These are phyloP conservation scores for Eucalyptus melliodora DNA, from an alignment of 345 rosid species.

Conservation along the genomic window DNA sequence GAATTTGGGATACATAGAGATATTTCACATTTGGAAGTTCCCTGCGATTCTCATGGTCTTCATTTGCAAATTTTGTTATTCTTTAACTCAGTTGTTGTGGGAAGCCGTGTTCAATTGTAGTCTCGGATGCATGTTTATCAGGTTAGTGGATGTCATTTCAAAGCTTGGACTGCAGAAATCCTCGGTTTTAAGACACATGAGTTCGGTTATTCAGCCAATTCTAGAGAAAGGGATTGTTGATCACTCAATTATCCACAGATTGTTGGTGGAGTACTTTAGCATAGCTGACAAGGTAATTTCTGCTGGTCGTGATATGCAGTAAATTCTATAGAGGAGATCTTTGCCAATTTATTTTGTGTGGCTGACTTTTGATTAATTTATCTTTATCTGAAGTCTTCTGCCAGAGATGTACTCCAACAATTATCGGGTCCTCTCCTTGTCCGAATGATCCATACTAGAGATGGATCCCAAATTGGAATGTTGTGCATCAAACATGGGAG, in stretches of 20 bases:
- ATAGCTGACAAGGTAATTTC: slow-evolving; percentile 67
- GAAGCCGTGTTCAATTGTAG: background rate
- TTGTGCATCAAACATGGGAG: slow-evolving; percentile 87
- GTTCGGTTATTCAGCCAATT: slow-evolving; percentile 71
- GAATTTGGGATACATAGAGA: background rate
- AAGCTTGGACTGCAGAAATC: slow-evolving; percentile 60
- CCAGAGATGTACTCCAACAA: slow-evolving; percentile 68
- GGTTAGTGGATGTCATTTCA: slow-evolving; percentile 72
- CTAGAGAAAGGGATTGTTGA: slow-evolving; percentile 91
- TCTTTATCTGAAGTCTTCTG: slow-evolving; percentile 46
- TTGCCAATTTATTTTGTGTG: background rate
- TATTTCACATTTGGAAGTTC: background rate
- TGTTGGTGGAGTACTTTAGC: slow-evolving; percentile 69
- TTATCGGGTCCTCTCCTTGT: slow-evolving; percentile 69
- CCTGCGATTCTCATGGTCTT: background rate
- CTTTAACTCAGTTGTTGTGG: background rate
- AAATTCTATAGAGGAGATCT: background rate
- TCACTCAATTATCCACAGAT: slow-evolving; percentile 72
- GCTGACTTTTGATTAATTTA: slow-evolving; percentile 2
- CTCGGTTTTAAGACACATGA: slow-evolving; percentile 71
- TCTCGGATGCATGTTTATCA: slow-evolving; percentile 2
- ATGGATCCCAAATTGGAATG: slow-evolving; percentile 81
- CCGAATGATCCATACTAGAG: slow-evolving; percentile 93
- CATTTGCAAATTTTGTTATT: background rate
- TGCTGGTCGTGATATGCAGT: background rate